Evolutionary conservation across 2,329 filamentous ascomycete genomes (phyloP), one percentile per base, ranked within the genome.

Genomic region (Stemphylium beticola): DNA sequence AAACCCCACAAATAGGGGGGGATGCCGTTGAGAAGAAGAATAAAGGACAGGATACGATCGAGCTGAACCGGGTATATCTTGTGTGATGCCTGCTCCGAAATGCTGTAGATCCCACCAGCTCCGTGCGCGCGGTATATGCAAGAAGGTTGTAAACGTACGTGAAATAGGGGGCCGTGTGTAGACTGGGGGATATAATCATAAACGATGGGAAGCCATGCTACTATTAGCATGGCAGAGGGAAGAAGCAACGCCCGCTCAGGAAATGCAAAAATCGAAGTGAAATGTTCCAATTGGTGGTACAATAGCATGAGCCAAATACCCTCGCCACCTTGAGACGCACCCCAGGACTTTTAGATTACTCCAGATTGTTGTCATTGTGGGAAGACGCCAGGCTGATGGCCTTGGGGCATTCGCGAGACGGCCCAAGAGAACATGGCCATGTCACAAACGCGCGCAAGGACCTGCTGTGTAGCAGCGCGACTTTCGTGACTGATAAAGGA

Each of bases 351-450:
- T 39, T 36, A 42, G 47, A 32, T 29, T 42, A 37, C 18, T 40
- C 31, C 29, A 31, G 15, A 26, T 20, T 38, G 42, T 34, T 36
- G 31, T 50, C 41, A 55, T 55, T 51, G 47, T 18, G 31, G 40
- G 24, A 48, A 53, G 17, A 34, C 50, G n/a, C 43, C 43, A 14
- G 44, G 43, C 38, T 53, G 50, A 36, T 53, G 50, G 29, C 32
- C 39, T 26, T 26, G 20, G 6, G 59, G 52, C 53, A 57, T 44
- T 46, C 72, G 65, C 45, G 69, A 68, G 8, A 70, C 68, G 14
- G 64, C 71, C 79, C 79, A 81, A 4, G 75, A 75, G 38, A 78
- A 65, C 58, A 80, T 74, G 15, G 77, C 77, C 79, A 82, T 81
- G 42, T 78, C 77, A 60, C 79, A 81, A 11, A 82, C 73, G 37